Evolutionary conservation across 306 rosid genomes (phyloP), one percentile per base, ranked within the genome.

Genomic region (Dalbergia oliveri): DNA sequence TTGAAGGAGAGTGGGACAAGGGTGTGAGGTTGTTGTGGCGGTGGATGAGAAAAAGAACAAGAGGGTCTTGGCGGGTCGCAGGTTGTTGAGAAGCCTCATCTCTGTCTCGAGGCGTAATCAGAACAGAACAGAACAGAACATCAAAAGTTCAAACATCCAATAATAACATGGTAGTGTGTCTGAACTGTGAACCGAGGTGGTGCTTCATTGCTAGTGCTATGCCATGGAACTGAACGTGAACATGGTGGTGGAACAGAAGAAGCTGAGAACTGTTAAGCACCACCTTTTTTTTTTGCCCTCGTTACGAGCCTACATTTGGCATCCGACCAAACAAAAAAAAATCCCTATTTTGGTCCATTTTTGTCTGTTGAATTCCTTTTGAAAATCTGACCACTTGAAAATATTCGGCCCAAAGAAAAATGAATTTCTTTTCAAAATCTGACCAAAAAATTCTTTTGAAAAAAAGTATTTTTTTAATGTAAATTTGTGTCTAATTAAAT

Each of bases 21-120:
- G 51, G 58, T 57, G 59, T 69, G 64, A 59, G 76, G 60, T 67
- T 77, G 60, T 67, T 77, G 67, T 82, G 67, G 75, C 16, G 67
- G 76, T 26, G 53, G 75, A 59, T 26, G 90, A 85, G 64, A 78
- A 79, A 50, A 78, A 4, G 61, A 72, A 76, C 10, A 73, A 0
- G 39, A 83, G 69, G 26, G 79, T 78, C 56, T 75, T 81, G 75
- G 14, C 51, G 75, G 14, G 44, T 75, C 72, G 85, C 11, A 86
- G 77, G 67, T 62, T 84, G 80, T 83, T 89, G 35, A 87, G 78
- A 82, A 69, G 81, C 85, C 68, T 82, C 83, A 78, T 81, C 82
- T 54, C 11, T 0, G 23, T 15, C 19, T 54, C 23, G n/a, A n/a
- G 60, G 26, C 10, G n/a, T 35, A 3, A 35, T 35, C 39, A 35